Base-by-base conservation (phyloP, 2,329 filamentous ascomycete species). In the Fusarium metavorans region DNA sequence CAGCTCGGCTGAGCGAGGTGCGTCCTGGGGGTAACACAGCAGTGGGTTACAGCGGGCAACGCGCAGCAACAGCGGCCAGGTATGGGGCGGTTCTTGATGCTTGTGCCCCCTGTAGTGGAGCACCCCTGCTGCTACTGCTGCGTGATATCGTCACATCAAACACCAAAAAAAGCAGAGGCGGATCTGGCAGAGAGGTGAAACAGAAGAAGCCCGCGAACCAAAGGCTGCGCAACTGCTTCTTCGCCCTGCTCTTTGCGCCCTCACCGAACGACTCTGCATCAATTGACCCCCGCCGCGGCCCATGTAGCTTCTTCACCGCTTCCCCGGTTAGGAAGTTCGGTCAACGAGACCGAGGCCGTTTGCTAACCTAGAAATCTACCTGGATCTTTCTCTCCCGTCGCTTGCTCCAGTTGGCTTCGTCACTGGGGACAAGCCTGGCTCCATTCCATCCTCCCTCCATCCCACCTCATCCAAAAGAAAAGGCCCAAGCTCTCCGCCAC, bases 401-500 rank as follows among this genome's bases (percentile, higher is more conserved):
- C 30, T 18, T 37, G 48, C 45, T 50, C 45, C 45, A 50, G 34
- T 25, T 50, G 48, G 48, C 54, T 48, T 76, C 67, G 73, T 76
- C 73, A 75, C 35, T 7, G 59, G 60, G 54, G 43, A 58, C 56
- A 58, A 35, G 65, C 52, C 63, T 43, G 68, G 64, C 65, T 66
- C 75, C 76, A 78, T 78, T 78, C 76, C 73, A 76, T 50, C 45
- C 45, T 50, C 45, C 45, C 45, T 25, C 23, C 45, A 50, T 52
- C 48, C 45, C 45, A 50, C 45, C n/a, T 50, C 45, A 50, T 52
- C 48, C 45, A 50, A 14, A 50, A 27, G 23, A 18, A 52, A 68
- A 58, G 68, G 68, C 73, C 71, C 68, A 76, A 78, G 76, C 76
- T 78, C 74, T 76, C 71, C 75, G 73, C 76, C 75, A 77, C 76